Evolutionary conservation across 192 early-diverging fungal species (phyloP).

Genomic region (Rhizoclosmatium sp.): DNA sequence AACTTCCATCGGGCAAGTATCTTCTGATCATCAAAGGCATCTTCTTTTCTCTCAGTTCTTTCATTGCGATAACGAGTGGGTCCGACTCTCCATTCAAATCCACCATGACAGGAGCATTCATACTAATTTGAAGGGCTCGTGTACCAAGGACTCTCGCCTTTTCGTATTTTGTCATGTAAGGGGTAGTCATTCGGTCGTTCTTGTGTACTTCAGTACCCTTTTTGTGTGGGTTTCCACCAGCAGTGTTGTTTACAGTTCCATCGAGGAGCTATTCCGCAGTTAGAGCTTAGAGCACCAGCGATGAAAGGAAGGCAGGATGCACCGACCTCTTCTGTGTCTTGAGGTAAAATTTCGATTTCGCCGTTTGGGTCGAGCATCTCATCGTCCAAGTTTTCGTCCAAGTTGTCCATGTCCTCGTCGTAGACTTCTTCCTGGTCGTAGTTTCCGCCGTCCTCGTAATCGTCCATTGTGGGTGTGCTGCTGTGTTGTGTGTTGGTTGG

Average conservation of each 20-base stretch:
- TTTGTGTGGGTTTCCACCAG: constrained; percentile 18
- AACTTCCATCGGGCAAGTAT: constrained; percentile 91
- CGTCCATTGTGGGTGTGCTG: background rate
- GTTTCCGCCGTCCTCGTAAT: constrained; percentile 26
- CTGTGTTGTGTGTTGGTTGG: background rate
- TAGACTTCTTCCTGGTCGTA: constrained; percentile 11
- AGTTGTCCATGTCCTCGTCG: constrained; percentile 36
- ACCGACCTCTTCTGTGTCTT: background rate
- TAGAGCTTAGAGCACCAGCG: background rate
- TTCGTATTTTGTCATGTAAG: constrained; percentile 99
- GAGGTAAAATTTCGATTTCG: constrained; percentile 16
- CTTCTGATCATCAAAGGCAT: constrained; percentile 92
- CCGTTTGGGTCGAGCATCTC: background rate
- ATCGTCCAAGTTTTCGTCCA: constrained; percentile 18
- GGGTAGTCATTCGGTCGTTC: constrained; percentile 88
- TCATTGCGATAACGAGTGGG: constrained; percentile 92
- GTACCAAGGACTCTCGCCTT: constrained; percentile 68
- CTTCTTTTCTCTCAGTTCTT: constrained; percentile 91
- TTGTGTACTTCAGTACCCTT: constrained; percentile 61
- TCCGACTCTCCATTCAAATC: constrained; percentile 93
- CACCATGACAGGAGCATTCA: constrained; percentile 99
- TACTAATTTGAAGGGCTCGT: constrained; percentile 94
- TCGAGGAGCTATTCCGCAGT: constrained; percentile 9
- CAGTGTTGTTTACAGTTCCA: background rate
- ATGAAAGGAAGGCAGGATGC: background rate